Percentiles rank a stretch among this genome's conserved stretches.
Evolutionary conservation across 2,329 filamentous ascomycete species (phyloP).

Genomic region (Dactylellina parvicollis): DNA sequence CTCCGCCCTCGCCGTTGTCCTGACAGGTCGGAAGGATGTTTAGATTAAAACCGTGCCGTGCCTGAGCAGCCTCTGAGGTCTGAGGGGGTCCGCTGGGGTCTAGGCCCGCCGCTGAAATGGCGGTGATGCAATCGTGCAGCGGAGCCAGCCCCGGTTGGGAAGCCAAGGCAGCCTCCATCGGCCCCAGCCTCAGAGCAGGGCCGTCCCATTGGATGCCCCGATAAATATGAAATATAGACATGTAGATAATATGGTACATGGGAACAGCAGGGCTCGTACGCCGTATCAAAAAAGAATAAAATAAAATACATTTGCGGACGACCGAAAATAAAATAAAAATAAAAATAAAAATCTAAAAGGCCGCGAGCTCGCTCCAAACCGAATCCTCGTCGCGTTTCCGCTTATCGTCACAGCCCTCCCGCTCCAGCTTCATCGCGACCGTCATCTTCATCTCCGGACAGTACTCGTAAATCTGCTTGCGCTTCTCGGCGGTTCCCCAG

Average conservation of each 20-base stretch:
- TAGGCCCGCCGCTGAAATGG: constrained; percentile 46
- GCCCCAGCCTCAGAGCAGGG: no score
- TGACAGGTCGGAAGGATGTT: neutral
- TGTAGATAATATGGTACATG: no score
- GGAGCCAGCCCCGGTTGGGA: constrained; percentile 12
- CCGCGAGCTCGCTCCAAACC: constrained; percentile 36
- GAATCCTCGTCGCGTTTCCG: constrained; percentile 39
- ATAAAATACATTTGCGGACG: neutral
- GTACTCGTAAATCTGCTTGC: constrained; percentile 68
- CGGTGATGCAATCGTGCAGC: constrained; percentile 45
- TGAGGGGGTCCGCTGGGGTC: constrained; percentile 19
- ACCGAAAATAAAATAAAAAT: neutral
- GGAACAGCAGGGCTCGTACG: no score
- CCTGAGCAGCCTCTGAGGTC: constrained; percentile 25
- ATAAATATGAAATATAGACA: no score
- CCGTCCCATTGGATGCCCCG: no score
- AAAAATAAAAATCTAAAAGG: constrained; percentile 18
- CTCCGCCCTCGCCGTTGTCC: no score
- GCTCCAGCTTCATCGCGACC: constrained; percentile 67
- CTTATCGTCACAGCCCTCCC: constrained; percentile 56
- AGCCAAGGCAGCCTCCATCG: constrained; percentile 42
- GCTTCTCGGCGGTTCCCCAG: constrained; percentile 65
- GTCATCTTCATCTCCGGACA: constrained; percentile 70
- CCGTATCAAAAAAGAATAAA: neutral
- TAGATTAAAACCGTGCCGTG: constrained; percentile 32